Base-by-base conservation (phyloP, 805 yeast genomes). In the Yamadazyma paraphyllophila region DNA sequence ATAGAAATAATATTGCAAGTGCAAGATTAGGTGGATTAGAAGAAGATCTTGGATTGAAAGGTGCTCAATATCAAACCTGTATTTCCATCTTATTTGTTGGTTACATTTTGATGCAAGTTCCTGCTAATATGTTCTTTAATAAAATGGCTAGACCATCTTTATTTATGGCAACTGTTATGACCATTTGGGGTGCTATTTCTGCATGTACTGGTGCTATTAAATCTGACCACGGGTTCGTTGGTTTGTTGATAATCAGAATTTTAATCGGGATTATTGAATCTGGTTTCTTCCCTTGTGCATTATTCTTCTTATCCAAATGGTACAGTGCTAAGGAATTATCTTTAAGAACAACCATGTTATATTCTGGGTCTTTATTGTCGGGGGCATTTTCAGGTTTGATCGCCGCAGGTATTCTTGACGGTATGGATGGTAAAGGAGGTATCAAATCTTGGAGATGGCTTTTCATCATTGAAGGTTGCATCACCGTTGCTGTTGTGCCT, bases 381-480 rank as follows among this genome's bases (percentile, higher is more conserved):
- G 80, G 83, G 37, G 82, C 82, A 1, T 73, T 77, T 50, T 66
- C 80, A 13, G 82, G 82, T 9, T 64, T 78, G 45, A 74, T 79
- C 45, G 80, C 80, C 10, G 76, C 78, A 27, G 83, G 80, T 30
- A 77, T 78, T 41, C 61, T 77, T 38, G 60, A 74, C 34, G 62
- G 65, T 39, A 64, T 68, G 72, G 60, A 65, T 10, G 72, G 74
- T 10, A 54, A 45, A 30, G 61, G 62, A 15, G 77, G 79, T 12
- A 53, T 72, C 25, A 61, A 71, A 39, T 66, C 74, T 10, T 80
- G 84, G 84, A 65, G 80, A 56, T 80, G 79, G 75, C 68, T 79
- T 36, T 80, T 80, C 51, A 63, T 78, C 40, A 74, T 80, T 37
- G 83, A 78, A 58, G 85, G 85, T 36, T 67, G 69, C 2, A 67